A percentile compares a stretch with the other conserved stretches of the same genome.
Conservation (phyloP, 2,329 filamentous ascomycete genomes). For the Thermochaetoides dissita region DNA sequence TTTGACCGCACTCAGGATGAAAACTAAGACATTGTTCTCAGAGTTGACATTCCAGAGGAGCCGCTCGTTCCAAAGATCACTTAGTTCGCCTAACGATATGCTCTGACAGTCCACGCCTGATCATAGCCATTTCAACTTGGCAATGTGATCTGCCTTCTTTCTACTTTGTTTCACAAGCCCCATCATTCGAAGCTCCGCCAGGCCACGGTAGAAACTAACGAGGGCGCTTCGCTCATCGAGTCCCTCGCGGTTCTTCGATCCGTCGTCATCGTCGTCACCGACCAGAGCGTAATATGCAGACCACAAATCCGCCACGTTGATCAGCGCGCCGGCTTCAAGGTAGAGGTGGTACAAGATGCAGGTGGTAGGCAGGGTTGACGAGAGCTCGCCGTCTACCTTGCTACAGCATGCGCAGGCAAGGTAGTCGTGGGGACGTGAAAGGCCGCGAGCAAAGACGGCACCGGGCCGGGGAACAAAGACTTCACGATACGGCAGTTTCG, state of each 20-base stretch:
- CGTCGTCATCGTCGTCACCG: constrained; percentile 22
- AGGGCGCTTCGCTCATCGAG: constrained; percentile 43
- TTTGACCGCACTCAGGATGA: constrained; percentile 4
- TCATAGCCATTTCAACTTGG: constrained; percentile 71
- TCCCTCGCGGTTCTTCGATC: constrained; percentile 23
- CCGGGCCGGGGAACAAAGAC: constrained; percentile 65
- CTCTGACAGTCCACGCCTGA: no score
- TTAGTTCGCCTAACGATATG: no score
- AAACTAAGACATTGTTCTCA: constrained; percentile 10
- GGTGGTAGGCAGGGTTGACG: constrained; percentile 52
- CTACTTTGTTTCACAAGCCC: constrained; percentile 80
- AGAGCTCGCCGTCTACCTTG: constrained; percentile 32
- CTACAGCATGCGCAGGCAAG: constrained; percentile 58
- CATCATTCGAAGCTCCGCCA: constrained; percentile 74
- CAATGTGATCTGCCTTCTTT: constrained; percentile 84
- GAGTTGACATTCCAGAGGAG: no score
- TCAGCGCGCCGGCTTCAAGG: constrained; percentile 58
- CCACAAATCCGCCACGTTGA: constrained; percentile 72
- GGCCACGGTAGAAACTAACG: constrained; percentile 68
- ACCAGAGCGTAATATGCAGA: constrained; percentile 57
- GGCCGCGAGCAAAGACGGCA: constrained; percentile 54
- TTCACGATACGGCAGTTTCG: constrained; percentile 52
- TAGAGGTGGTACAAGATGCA: constrained; percentile 68
- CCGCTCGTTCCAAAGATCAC: no score
- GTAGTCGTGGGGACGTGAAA: constrained; percentile 63